Evolutionary conservation across 306 rosid species (phyloP).

Genomic region (Vachellia collinsii): DNA sequence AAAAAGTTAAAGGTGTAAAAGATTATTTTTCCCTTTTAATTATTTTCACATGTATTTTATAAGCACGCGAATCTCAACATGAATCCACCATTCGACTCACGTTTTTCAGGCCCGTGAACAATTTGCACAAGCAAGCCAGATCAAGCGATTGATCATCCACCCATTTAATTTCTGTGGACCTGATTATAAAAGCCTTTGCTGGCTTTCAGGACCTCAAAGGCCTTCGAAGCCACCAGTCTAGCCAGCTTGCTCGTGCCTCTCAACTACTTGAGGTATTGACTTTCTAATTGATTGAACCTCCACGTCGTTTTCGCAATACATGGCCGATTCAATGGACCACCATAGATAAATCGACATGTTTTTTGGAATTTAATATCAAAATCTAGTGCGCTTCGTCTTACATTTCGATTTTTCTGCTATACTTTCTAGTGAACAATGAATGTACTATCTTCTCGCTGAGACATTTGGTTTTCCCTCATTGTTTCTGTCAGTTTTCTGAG

Average conservation of each 20-base stretch:
- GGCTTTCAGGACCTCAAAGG: neutral
- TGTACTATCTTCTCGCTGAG: neutral
- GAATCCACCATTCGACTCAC: too few relatives aligned
- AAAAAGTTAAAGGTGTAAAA: too few relatives aligned
- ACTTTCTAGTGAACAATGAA: neutral
- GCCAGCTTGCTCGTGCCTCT: neutral
- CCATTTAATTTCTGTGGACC: too few relatives aligned
- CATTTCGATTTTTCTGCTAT: neutral
- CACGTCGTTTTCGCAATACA: neutral
- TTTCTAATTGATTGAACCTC: neutral
- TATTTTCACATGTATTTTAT: too few relatives aligned
- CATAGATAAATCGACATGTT: neutral
- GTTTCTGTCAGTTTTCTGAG: slow-evolving; percentile 5
- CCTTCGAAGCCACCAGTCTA: neutral
- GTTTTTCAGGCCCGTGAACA: too few relatives aligned
- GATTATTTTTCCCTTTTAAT: too few relatives aligned
- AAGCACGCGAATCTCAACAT: too few relatives aligned
- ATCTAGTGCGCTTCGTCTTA: neutral
- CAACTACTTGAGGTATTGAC: neutral
- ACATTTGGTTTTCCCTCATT: neutral
- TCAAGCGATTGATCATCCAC: too few relatives aligned
- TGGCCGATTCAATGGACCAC: neutral
- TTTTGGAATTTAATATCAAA: neutral
- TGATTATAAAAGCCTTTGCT: neutral
- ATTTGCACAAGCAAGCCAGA: too few relatives aligned